phyloP scores from a whole-genome alignment of 768 basidiomycete genomes.

The Daedaleopsis nitida region DNA sequence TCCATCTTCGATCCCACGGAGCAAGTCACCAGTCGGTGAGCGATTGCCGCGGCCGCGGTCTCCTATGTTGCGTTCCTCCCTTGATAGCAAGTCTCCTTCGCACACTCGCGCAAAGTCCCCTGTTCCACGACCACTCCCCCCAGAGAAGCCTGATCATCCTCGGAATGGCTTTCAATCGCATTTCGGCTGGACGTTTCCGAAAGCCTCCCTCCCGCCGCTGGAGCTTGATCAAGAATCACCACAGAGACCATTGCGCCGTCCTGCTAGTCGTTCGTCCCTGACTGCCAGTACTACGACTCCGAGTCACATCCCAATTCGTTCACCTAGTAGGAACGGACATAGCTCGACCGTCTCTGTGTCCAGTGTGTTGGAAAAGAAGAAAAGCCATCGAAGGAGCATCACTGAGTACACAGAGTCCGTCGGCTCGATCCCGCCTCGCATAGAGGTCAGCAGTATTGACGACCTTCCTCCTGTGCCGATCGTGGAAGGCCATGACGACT shows the following conservation, averaged over 20 bases:
- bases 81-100: constrained; percentile 10
- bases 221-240: constrained; percentile 37
- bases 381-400: constrained; percentile 29
- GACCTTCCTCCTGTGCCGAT: constrained; percentile 21
- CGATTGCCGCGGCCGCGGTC: constrained; percentile 17
- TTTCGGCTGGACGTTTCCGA: constrained; percentile 45
- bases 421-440: constrained; percentile 27
- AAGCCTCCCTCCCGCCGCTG: constrained; percentile 40
- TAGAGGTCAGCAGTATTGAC: constrained; percentile 16
- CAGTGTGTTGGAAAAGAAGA: constrained; percentile 23
- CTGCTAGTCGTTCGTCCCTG: constrained; percentile 30
- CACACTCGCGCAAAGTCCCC: constrained; percentile 9
- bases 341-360: constrained; percentile 6
- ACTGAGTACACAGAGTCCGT: constrained; percentile 32
- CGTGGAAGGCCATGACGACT: constrained; percentile 13
- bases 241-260: constrained; percentile 21
- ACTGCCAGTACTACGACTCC: constrained; percentile 12
- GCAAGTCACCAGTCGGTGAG: constrained; percentile 8
- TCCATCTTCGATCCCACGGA: not conserved
- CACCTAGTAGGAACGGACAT: constrained; percentile 35
- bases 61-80: constrained; percentile 10
- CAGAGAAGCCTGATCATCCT: constrained; percentile 18
- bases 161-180: constrained; percentile 26
- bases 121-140: not conserved
- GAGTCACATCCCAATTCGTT: constrained; percentile 50